A percentile compares a stretch with the other conserved stretches of the same genome.
Evolutionary conservation across 371 early-diverging fungal genomes (phyloP).

Genomic region (Polyrhizophydium stewartii): DNA sequence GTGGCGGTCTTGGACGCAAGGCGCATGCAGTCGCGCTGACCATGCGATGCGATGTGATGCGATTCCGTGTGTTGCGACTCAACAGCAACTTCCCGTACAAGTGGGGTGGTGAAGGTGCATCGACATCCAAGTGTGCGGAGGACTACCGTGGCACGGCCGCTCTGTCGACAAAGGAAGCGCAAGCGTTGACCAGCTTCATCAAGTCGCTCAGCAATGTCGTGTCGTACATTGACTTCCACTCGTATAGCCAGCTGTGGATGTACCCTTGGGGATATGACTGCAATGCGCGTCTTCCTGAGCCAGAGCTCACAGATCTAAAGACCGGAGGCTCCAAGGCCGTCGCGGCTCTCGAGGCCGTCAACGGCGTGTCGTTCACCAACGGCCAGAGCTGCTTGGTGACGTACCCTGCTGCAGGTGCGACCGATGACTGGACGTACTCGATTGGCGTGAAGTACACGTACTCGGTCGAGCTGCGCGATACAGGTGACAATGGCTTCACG

Average conservation of each 20-base stretch:
- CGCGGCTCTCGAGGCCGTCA: not conserved
- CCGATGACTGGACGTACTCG: not conserved
- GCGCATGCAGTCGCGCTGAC: too few species aligned
- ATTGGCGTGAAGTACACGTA: not conserved
- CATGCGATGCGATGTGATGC: too few species aligned
- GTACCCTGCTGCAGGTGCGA: not conserved
- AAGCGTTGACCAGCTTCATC: conserved; percentile 36
- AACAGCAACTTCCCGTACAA: not conserved
- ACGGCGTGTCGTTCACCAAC: not conserved
- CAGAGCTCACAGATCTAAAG: not conserved
- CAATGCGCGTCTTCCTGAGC: not conserved
- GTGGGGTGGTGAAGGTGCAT: conserved; percentile 2
- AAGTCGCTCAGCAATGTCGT: conserved; percentile 10
- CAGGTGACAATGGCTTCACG: conserved; percentile 2
- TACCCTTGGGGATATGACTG: conserved; percentile 8
- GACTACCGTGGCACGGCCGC: conserved; percentile 15
- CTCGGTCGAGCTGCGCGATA: conserved; percentile 3
- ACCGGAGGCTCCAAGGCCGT: not conserved
- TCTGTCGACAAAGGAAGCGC: conserved; percentile 4
- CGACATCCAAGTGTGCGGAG: conserved; percentile 13
- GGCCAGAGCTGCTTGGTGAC: not conserved
- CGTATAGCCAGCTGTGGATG: conserved; percentile 17
- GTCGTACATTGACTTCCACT: conserved; percentile 49
- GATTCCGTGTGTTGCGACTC: too few species aligned
- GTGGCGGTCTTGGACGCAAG: too few species aligned